A percentile compares a stretch with the other conserved stretches of the same genome.
These are phyloP conservation scores for Blattamonas nauphoetae DNA, from an alignment of 78 protist species.

Conservation along the genomic window DNA sequence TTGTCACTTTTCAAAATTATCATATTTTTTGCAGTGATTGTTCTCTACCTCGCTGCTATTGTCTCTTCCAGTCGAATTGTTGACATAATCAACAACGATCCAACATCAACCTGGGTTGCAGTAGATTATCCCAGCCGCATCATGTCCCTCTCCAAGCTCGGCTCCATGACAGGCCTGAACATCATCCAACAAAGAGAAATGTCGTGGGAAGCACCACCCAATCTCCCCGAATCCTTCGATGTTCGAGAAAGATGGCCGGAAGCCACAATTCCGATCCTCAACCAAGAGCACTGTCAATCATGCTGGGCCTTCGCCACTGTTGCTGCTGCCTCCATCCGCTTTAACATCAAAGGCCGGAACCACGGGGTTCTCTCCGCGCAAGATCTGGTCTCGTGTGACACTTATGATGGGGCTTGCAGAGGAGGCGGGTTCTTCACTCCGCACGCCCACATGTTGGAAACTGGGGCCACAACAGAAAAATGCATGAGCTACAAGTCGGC, in stretches of 20 bases:
- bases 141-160: background rate
- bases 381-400: slow-evolving; percentile 23
- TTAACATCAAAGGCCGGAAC: background rate
- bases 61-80: too few species aligned
- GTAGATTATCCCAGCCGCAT: background rate
- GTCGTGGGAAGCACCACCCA: background rate
- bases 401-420: slow-evolving; percentile 6
- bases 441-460: background rate
- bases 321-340: slow-evolving; percentile 1
- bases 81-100: background rate
- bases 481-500: slow-evolving; percentile 19
- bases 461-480: slow-evolving; percentile 8
- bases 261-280: slow-evolving; percentile 1
- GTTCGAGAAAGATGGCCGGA: background rate
- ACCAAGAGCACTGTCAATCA: slow-evolving; percentile 36
- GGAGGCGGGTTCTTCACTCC: background rate
- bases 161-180: background rate
- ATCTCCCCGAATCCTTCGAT: slow-evolving; percentile 13
- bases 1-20: too few species aligned
- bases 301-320: slow-evolving; percentile 42
- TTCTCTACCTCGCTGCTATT: too few species aligned
- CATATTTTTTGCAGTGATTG: too few species aligned
- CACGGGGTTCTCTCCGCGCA: slow-evolving; percentile 12
- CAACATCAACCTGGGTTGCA: background rate
- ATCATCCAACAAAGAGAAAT: background rate